Percentiles rank a stretch among this genome's conserved stretches.
Conservation (phyloP, 257 asterid species). For the Solanum peruvianum region DNA sequence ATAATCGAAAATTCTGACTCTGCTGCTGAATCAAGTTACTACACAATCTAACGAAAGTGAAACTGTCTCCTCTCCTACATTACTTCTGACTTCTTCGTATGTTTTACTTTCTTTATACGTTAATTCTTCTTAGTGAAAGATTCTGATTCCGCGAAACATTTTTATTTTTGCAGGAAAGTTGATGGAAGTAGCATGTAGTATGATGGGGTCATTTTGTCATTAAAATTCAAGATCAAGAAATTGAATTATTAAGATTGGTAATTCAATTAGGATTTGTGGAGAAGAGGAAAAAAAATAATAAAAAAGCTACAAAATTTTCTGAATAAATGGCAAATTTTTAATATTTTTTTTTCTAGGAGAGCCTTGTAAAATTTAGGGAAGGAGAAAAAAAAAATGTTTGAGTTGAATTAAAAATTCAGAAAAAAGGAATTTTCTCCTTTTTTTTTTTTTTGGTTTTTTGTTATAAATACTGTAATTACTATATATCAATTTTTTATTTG, state of each 20-base stretch:
- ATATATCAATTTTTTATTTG: constrained; percentile 64
- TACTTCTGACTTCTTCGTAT: background rate
- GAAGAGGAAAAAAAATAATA: background rate
- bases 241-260: constrained; percentile 18
- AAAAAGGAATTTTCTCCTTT: background rate
- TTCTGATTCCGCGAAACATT: background rate
- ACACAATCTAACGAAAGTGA: background rate
- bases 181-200: constrained; percentile 69
- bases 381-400: constrained; percentile 16
- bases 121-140: background rate
- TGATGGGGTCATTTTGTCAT: constrained; percentile 70
- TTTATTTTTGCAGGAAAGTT: constrained; percentile 54
- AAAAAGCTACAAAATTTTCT: background rate
- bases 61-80: background rate
- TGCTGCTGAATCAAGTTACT: fast-evolving
- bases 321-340: constrained; percentile 19
- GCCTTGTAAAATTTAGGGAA: constrained; percentile 30
- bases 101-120: background rate
- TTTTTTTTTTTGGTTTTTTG: constrained; percentile 11
- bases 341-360: constrained; percentile 9
- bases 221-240: constrained; percentile 6
- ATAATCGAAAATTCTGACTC: background rate
- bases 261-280: background rate
- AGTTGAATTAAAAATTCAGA: constrained; percentile 15
- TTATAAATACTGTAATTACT: constrained; percentile 63